Base-by-base conservation (phyloP, 768 basidiomycete genomes). In the Cystobasidium onofrii region DNA sequence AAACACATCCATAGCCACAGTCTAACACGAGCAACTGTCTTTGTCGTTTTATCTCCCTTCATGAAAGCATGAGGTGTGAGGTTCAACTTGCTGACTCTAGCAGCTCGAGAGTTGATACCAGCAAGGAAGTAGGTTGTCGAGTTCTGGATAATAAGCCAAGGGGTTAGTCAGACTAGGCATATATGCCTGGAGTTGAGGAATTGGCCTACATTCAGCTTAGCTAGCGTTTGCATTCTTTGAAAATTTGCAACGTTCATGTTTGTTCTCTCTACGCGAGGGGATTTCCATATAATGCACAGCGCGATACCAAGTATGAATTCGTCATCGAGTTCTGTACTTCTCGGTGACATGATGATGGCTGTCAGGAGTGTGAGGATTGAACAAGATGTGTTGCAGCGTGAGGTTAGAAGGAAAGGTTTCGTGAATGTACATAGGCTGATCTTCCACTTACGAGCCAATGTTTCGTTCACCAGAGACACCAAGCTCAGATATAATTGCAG, bases 1-100 rank as follows among this genome's bases (percentile, higher is more conserved):
- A 71, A 71, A 52, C 69, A 71, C 55, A 71, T 71, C 69, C 69
- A 71, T 18, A 71, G 34, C 69, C 69, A 71, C 20, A 71, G 39
- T 36, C 69, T 29, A 20, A 23, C n/a, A 27, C 69, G 6, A 34
- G 50, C 29, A 4, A 71, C 1, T 10, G 29, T 55, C n/a, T 10
- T 36, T 34, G 69, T 54, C 23, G 69, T 55, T 20, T 9, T 71
- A 31, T 71, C 69, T 7, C 69, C 69, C 17, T 23, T 55, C 23
- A 71, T 60, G 54, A 71, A 55, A 10, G 34, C 33, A 17, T n/a
- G 29, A 1, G 69, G 69, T 2, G 54, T 71, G 18, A 55, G 18
- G 54, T 71, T 60, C 6, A 71, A 54, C 31, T 60, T 34, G 54
- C 23, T 71, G 13, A 71, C 69, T 29, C 69, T 23, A 3, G 69